Base-by-base conservation (phyloP, 768 basidiomycete species). In the Auriscalpium microsporum region DNA sequence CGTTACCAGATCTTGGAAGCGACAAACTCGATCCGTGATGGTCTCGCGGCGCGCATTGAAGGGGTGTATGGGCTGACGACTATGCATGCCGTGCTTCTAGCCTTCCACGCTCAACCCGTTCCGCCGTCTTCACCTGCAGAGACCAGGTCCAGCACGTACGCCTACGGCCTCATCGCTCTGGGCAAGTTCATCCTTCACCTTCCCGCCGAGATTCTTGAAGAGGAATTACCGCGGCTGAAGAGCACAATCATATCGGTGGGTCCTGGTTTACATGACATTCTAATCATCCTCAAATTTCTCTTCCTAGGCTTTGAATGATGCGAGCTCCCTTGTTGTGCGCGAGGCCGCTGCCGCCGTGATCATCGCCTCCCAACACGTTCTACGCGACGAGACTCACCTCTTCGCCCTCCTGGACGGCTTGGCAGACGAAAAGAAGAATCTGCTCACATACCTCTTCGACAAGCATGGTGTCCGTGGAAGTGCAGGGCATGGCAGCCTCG, bases 381-480 rank as follows among this genome's bases (percentile, higher is more conserved):
- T 94, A 42, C 80, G 82, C 23, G 90, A 94, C 64, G 91, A 93
- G 65, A 82, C 83, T 0, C 88, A 90, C 60, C 73, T 94, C 1
- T 94, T 94, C 62, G 74, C 81, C 38, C 78, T 94, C 16, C 72
- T 94, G 46, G 87, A 90, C 55, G 87, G 86, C 6, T 75, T 94
- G 44, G 82, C 88, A n/a, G 86, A 90, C 57, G 89, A 90, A 63
- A 90, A 93, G 76, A 92, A 91, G 76, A 92, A 94, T 65, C 73
- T 93, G 16, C 73, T 94, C 49, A 90, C 91, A 1, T 94, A 94
- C 61, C 74, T 91, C 55, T 94, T 94, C 60, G 90, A 92, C 68
- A 93, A 92, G 67, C 87, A 92, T 63, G 84, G 84, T 35, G 87
- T 79, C 10, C 75, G 90, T 19, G 87, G 80, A 35, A 54, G 65